Evolutionary conservation across 805 yeast species (phyloP).

Genomic region (Isabelozyma pseudorhagii): DNA sequence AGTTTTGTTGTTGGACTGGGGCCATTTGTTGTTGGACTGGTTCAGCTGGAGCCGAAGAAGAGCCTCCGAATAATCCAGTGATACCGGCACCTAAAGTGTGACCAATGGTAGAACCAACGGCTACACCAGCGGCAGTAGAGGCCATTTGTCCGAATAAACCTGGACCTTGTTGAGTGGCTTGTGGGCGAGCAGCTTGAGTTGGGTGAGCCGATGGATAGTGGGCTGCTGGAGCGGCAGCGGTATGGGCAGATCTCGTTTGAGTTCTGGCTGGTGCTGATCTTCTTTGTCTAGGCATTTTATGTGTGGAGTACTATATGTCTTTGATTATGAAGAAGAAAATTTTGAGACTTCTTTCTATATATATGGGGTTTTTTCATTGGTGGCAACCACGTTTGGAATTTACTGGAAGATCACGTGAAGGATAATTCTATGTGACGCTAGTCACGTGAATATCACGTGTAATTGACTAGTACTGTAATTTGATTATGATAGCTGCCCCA

Average conservation of each 20-base stretch:
- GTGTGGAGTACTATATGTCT: not conserved
- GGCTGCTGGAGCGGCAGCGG: constrained; percentile 61
- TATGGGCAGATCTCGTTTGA: constrained; percentile 69
- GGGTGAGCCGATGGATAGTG: constrained; percentile 46
- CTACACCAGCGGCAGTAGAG: constrained; percentile 98
- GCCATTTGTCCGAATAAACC: constrained; percentile 98
- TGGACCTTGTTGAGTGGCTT: constrained; percentile 51
- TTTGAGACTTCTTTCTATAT: not conserved
- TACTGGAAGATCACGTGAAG: not conserved
- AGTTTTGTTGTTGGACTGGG: constrained; percentile 33
- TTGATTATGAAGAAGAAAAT: not conserved
- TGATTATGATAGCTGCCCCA: too few relatives aligned
- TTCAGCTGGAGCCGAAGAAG: constrained; percentile 53
- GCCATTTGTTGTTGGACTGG: constrained; percentile 39
- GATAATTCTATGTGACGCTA: too few relatives aligned
- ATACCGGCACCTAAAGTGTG: constrained; percentile 96
- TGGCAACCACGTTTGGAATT: not conserved
- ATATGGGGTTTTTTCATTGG: not conserved
- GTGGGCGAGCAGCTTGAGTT: constrained; percentile 32
- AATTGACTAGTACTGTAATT: too few relatives aligned
- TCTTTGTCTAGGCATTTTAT: constrained; percentile 50
- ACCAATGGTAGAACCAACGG: constrained; percentile 96
- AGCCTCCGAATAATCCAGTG: constrained; percentile 84
- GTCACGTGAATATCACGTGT: too few relatives aligned
- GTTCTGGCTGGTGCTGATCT: constrained; percentile 48